Conservation (phyloP, 352 stramenopile species). For the Globisporangium barbulae region DNA sequence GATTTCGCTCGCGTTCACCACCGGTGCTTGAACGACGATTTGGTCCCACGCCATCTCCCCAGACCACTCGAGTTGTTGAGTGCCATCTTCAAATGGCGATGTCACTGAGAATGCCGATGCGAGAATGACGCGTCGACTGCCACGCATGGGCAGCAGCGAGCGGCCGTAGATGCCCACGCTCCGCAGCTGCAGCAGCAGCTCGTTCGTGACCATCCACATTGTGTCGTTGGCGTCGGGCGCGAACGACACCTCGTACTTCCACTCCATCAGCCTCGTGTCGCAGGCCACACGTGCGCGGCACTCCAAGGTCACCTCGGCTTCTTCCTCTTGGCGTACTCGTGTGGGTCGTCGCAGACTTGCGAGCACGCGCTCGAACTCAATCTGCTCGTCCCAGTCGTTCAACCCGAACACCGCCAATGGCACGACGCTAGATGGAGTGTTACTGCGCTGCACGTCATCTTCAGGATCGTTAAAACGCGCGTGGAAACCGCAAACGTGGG, state of each 20-base stretch:
- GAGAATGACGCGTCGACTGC: constrained; percentile 14
- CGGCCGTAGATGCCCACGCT: constrained; percentile 38
- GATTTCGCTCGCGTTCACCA: background rate
- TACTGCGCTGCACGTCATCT: background rate
- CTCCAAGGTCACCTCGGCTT: constrained; percentile 22
- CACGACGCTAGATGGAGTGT: constrained; percentile 15
- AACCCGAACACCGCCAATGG: constrained; percentile 45
- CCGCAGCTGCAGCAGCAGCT: constrained; percentile 36
- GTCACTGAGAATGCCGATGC: constrained; percentile 17
- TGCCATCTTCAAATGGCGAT: constrained; percentile 10
- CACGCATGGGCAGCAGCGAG: constrained; percentile 21
- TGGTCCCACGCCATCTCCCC: constrained; percentile 12
- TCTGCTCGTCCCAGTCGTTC: constrained; percentile 42
- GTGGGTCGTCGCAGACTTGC: constrained; percentile 26
- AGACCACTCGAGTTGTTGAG: constrained; percentile 13
- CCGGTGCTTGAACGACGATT: constrained; percentile 14
- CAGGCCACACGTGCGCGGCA: constrained; percentile 21
- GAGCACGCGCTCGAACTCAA: constrained; percentile 44
- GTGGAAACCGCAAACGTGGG: constrained; percentile 2
- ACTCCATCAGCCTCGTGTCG: constrained; percentile 24
- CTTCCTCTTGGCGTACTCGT: background rate
- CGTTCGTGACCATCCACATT: constrained; percentile 44
- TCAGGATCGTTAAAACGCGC: background rate
- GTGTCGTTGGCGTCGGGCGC: constrained; percentile 26
- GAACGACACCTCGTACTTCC: constrained; percentile 34